Conservation (phyloP, 352 stramenopile genomes). For the Pythium periplocum region DNA sequence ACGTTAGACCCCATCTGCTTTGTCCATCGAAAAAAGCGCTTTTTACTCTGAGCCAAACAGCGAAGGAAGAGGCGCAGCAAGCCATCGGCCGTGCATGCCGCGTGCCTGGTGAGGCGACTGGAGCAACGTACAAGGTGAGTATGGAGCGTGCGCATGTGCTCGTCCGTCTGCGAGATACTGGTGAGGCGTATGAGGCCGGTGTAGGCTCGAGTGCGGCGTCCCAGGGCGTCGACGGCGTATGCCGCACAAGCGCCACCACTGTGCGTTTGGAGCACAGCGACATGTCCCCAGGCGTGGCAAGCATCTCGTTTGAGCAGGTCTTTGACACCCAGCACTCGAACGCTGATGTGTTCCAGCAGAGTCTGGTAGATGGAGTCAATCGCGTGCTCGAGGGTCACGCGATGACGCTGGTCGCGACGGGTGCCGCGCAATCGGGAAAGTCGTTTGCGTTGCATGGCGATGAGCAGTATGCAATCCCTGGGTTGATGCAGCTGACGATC, state of each 20-base stretch:
- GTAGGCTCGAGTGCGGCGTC: too few relatives aligned
- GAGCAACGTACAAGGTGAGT: not conserved
- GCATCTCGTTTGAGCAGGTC: constrained; percentile 72
- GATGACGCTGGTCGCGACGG: constrained; percentile 42
- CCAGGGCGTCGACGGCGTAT: constrained; percentile 24
- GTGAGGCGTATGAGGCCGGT: not conserved
- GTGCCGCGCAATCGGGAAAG: constrained; percentile 41
- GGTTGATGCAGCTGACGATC: constrained; percentile 17
- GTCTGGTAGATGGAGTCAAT: constrained; percentile 24
- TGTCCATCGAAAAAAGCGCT: too few relatives aligned
- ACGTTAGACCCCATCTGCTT: too few relatives aligned
- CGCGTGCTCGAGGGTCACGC: constrained; percentile 22
- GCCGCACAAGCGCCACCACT: constrained; percentile 49
- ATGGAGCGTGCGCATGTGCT: constrained; percentile 50
- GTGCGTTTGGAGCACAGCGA: constrained; percentile 72
- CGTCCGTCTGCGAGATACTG: constrained; percentile 28
- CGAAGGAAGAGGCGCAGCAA: too few relatives aligned
- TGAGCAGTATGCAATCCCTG: constrained; percentile 6
- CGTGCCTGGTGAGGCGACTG: too few relatives aligned
- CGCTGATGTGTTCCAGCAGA: constrained; percentile 37
- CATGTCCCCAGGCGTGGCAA: constrained; percentile 69
- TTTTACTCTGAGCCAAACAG: too few relatives aligned
- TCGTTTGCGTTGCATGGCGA: constrained; percentile 59
- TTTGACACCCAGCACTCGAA: constrained; percentile 41
- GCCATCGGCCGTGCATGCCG: too few relatives aligned